phyloP scores from a whole-genome alignment of 2,329 filamentous ascomycete species.

The Botrytis deweyae region DNA sequence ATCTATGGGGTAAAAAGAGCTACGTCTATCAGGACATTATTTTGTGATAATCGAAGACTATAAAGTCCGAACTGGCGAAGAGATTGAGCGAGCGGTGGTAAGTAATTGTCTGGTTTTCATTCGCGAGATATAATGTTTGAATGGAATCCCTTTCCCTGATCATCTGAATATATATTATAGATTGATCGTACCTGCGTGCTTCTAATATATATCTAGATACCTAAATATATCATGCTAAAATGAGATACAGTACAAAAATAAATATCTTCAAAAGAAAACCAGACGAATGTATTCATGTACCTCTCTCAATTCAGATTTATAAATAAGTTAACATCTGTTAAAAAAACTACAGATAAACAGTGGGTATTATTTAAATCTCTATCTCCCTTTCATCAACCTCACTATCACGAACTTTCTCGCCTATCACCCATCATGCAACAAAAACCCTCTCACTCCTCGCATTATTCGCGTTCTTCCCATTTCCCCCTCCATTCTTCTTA shows the following conservation, averaged over 20 bases:
- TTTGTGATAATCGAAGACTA: background rate
- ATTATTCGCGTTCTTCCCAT: background rate
- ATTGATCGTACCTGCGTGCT: background rate
- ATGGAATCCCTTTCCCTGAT: accelerated
- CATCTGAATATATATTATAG: background rate
- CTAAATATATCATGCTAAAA: background rate
- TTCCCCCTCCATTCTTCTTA: background rate
- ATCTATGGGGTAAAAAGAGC: background rate
- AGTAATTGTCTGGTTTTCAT: background rate
- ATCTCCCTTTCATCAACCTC: background rate
- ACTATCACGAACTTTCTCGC: background rate
- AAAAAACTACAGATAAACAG: background rate
- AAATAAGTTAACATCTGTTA: background rate
- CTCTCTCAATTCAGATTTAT: background rate
- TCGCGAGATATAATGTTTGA: background rate
- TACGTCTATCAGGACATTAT: background rate
- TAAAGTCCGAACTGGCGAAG: background rate
- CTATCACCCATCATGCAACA: background rate
- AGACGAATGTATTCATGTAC: background rate
- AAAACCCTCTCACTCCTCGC: background rate
- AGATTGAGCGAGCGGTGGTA: background rate
- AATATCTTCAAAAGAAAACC: background rate
- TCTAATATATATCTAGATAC: background rate
- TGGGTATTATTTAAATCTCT: background rate
- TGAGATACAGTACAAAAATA: background rate